Conservation (phyloP, 495 filamentous ascomycete genomes). For the Astrothelium subdiscretum region DNA sequence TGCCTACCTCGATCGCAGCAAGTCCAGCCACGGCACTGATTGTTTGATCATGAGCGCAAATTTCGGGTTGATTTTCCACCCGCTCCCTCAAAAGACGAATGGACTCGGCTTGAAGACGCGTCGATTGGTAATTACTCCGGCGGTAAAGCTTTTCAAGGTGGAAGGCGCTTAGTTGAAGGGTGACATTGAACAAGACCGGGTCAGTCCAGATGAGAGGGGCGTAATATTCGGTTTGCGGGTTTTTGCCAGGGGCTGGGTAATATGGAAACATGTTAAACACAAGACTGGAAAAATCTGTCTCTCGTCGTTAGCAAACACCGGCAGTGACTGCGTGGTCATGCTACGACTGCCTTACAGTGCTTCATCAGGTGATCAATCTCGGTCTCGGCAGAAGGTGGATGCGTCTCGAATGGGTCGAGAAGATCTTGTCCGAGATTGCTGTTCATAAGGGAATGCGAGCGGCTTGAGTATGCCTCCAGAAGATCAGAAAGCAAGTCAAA, state of each 20-base stretch:
- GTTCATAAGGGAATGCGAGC: not conserved
- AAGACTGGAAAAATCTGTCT: slow-evolving; percentile 5
- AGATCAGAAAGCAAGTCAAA: not conserved
- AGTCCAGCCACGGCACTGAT: slow-evolving; percentile 10
- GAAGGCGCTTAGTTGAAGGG: slow-evolving; percentile 7
- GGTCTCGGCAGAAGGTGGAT: not conserved
- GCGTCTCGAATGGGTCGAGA: slow-evolving; percentile 12
- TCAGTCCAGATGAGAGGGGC: slow-evolving; percentile 12
- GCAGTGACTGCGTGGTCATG: not conserved
- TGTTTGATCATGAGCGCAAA: slow-evolving; percentile 6
- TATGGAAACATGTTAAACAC: slow-evolving; percentile 12
- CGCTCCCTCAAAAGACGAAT: slow-evolving; percentile 7
- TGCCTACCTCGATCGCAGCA: slow-evolving; percentile 6
- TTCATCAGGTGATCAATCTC: slow-evolving; percentile 9
- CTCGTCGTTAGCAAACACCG: not conserved
- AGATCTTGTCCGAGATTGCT: not conserved
- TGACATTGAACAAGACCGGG: slow-evolving; percentile 13
- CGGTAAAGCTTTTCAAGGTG: slow-evolving; percentile 6
- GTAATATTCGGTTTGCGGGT: slow-evolving; percentile 9
- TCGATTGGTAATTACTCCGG: slow-evolving; percentile 3
- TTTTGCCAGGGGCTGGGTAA: slow-evolving; percentile 4
- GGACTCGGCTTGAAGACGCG: slow-evolving; percentile 7
- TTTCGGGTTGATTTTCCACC: slow-evolving; percentile 5
- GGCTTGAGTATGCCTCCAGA: not conserved
- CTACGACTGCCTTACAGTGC: no score